Conservation (phyloP, 1,284 basidiomycete genomes). For the Ceratobasidium sp. region DNA sequence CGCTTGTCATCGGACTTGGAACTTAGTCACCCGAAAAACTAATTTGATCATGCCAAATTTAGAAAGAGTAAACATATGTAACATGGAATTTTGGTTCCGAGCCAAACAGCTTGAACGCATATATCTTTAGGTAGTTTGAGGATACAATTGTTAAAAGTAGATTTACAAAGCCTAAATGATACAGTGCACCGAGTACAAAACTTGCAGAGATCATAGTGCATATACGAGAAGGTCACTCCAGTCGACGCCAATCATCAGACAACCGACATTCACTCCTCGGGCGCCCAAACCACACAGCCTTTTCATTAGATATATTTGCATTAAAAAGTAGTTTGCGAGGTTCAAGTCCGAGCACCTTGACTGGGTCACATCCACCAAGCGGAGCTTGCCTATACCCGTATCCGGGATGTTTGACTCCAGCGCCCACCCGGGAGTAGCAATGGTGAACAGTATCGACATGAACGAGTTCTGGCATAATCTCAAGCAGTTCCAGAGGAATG, state of each 20-base stretch:
- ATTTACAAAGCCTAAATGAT: neutral
- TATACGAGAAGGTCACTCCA: neutral
- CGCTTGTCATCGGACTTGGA: constrained; percentile 38
- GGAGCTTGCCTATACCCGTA: neutral
- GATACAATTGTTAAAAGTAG: neutral
- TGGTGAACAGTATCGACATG: constrained; percentile 29
- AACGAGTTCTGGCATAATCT: constrained; percentile 37
- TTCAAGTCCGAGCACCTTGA: neutral
- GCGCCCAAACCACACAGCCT: constrained; percentile 33
- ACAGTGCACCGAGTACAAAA: neutral
- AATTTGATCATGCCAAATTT: constrained; percentile 32
- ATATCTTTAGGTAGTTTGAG: neutral
- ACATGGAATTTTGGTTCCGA: neutral
- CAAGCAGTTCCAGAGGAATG: constrained; percentile 21
- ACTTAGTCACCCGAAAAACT: constrained; percentile 37
- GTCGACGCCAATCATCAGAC: constrained; percentile 14
- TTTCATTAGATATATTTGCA: neutral
- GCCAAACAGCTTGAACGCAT: neutral
- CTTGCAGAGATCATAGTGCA: neutral
- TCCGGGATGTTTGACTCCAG: constrained; percentile 19
- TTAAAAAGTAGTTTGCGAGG: neutral
- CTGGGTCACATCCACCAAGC: constrained; percentile 17
- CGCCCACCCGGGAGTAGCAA: constrained; percentile 37
- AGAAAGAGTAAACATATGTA: neutral
- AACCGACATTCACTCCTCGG: constrained; percentile 34